These are phyloP conservation scores for Flaveria linearis DNA, from an alignment of 129 eudicot genomes.

Conservation along the genomic window DNA sequence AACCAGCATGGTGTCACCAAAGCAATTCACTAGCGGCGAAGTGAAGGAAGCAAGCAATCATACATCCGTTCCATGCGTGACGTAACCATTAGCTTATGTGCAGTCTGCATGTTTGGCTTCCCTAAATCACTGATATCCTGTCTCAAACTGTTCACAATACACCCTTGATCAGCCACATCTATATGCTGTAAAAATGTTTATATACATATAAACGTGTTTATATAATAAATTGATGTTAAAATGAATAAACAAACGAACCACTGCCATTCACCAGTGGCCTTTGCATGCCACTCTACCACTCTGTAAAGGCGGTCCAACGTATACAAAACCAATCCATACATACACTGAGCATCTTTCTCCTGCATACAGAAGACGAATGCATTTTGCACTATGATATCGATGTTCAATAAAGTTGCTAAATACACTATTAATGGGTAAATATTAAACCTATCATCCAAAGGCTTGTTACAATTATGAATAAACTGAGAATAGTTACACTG, in stretches of 20 bases:
- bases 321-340: slow-evolving; percentile 77
- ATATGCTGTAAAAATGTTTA: neutral
- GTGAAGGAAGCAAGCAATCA: slow-evolving; percentile 83
- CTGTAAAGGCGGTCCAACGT: slow-evolving; percentile 77
- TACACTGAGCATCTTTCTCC: slow-evolving; percentile 87
- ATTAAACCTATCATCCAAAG: neutral
- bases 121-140: slow-evolving; percentile 80
- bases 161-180: neutral
- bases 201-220: slow-evolving; percentile 12
- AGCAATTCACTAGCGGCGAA: slow-evolving; percentile 31
- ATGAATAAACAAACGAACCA: slow-evolving; percentile 50
- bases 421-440: neutral
- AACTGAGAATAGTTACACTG: neutral
- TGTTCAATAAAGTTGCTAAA: slow-evolving; percentile 4
- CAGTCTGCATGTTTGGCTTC: slow-evolving; percentile 64
- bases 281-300: slow-evolving; percentile 88
- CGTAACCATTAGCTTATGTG: slow-evolving; percentile 59
- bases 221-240: neutral
- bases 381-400: slow-evolving; percentile 7
- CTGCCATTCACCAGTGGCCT: slow-evolving; percentile 90
- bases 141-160: slow-evolving; percentile 55
- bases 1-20: slow-evolving; percentile 7
- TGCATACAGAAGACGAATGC: slow-evolving; percentile 29
- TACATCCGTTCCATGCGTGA: slow-evolving; percentile 77
- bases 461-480: neutral